Base-by-base conservation (phyloP, 306 rosid species). In the Dryas octopetala region DNA sequence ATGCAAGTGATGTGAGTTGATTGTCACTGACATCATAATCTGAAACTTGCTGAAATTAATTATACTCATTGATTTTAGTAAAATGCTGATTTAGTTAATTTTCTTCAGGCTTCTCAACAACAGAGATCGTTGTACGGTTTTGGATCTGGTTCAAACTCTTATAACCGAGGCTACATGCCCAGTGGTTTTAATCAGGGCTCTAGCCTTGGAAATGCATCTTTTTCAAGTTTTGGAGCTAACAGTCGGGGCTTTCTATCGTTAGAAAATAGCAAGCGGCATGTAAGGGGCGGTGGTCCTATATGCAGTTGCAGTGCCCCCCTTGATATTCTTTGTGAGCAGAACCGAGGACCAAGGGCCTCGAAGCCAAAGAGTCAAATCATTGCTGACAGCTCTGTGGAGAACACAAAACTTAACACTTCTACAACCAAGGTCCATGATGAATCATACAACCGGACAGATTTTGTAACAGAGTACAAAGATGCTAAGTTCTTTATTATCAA, bases 321-420 rank as follows among this genome's bases (percentile, higher is more conserved):
- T 74, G 94, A 91, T 80, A 83, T 91, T 17, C 97, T 91, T 50
- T 89, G 88, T 51, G 94, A 89, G 83, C 94, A 89, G 86, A 89
- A 87, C 70, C 89, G 97, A 68, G 97, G 97, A 66, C 97, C 97
- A 17, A 89, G 97, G 83, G 92, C 94, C 66, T 87, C 88, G 71
- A 91, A 89, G 89, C 83, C 87, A 68, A 91, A 91, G 85, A 82
- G 61, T 76, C 89, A 84, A 73, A 50, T 84, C 57, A 76, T 81
- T 28, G 60, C 83, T 61, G 97, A 89, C 77, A 85, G 76, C 75
- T 64, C 90, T 63, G 77, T 86, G 73, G 91, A 89, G 73, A 82
- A 68, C 55, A 69, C 83, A 80, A 87, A 87, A 73, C 75, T 28
- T 38, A 78, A 32, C 70, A 38, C 78, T 14, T 62, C 87, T 38